Evolutionary conservation across 2,329 filamentous ascomycete genomes (phyloP).

Genomic region (Sclerotinia trifoliorum): DNA sequence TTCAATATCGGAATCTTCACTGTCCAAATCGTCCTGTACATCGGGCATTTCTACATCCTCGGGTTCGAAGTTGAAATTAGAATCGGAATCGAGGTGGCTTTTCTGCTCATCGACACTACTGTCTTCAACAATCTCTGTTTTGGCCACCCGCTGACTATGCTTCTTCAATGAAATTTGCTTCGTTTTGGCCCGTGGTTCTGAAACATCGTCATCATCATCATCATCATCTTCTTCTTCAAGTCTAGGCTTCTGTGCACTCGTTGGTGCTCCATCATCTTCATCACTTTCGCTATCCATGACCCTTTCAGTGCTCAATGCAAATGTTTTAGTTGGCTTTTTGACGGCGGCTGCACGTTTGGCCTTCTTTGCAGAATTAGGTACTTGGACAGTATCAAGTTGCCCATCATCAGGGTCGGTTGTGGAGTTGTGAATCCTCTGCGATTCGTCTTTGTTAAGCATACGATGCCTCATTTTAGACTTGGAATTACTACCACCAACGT

Average conservation of each 20-base stretch:
- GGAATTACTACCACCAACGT: constrained; percentile 3
- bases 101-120: neutral
- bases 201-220: neutral
- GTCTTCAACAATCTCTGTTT: neutral
- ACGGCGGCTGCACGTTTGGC: neutral
- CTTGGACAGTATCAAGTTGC: neutral
- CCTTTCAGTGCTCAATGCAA: constrained; percentile 20
- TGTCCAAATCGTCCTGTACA: neutral
- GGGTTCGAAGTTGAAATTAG: neutral
- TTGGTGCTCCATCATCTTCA: constrained; percentile 7
- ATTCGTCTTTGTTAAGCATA: constrained; percentile 16
- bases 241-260: constrained; percentile 18
- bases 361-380: neutral
- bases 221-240: constrained; percentile 4
- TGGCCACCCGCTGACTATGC: neutral
- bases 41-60: constrained; percentile 7
- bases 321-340: constrained; percentile 1
- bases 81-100: neutral
- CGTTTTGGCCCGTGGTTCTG: neutral
- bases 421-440: neutral
- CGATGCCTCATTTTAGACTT: constrained; percentile 19
- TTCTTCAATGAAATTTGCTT: neutral
- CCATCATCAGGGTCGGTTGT: neutral
- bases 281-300: constrained; percentile 16
- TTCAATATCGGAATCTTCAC: neutral